Conservation (phyloP, 495 filamentous ascomycete genomes). For the Trichodelitschia bisporula region DNA sequence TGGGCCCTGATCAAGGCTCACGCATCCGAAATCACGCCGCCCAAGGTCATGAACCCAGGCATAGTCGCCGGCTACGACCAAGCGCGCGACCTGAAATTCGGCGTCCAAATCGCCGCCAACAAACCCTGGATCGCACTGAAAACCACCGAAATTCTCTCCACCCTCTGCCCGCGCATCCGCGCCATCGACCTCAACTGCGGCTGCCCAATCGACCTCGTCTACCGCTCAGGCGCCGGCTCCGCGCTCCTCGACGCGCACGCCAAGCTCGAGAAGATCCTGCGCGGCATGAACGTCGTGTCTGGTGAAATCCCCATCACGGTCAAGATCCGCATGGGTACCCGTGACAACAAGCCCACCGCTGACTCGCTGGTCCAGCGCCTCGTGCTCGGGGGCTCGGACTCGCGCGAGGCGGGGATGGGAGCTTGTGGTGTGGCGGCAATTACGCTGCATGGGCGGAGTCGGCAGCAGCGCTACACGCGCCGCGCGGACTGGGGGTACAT, state of each 20-base stretch:
- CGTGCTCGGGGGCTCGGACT: constrained; percentile 47
- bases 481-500: constrained; percentile 87
- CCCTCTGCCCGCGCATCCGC: constrained; percentile 53
- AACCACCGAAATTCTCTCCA: constrained; percentile 54
- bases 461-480: constrained; percentile 82
- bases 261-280: constrained; percentile 74
- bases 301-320: constrained; percentile 69
- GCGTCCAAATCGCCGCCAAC: constrained; percentile 73
- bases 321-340: constrained; percentile 85
- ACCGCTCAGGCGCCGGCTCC: constrained; percentile 68
- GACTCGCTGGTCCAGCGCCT: constrained; percentile 63
- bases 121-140: constrained; percentile 75
- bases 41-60: constrained; percentile 22
- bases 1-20: constrained; percentile 90
- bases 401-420: constrained; percentile 30
- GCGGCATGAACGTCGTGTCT: constrained; percentile 85
- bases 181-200: constrained; percentile 90
- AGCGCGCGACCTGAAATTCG: constrained; percentile 61
- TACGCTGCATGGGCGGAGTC: constrained; percentile 76
- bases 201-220: constrained; percentile 87
- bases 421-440: constrained; percentile 71
- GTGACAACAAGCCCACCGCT: constrained; percentile 53
- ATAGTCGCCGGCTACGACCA: constrained; percentile 55
- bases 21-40: constrained; percentile 47
- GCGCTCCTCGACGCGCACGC: constrained; percentile 63